Evolutionary conservation across 1,139 yeast species (phyloP).

Genomic region (Taphrina deformans): DNA sequence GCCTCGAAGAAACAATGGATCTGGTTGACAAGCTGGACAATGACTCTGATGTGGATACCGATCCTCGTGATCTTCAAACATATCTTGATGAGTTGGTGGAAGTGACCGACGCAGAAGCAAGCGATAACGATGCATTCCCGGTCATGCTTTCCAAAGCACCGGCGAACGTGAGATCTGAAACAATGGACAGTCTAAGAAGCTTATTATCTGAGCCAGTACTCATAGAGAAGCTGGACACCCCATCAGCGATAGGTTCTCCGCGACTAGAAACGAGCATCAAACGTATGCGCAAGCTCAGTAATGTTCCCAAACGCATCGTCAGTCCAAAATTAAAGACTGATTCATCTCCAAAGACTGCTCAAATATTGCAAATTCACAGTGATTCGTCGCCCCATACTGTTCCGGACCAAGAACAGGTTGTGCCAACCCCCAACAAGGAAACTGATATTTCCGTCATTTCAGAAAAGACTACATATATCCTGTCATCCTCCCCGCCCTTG

Average conservation of each 20-base stretch:
- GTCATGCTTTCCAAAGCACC: background rate
- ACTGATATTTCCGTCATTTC: background rate
- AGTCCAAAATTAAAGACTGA: background rate
- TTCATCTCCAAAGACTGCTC: background rate
- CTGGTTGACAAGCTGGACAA: background rate
- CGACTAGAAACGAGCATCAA: background rate
- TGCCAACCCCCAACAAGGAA: background rate
- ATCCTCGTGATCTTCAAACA: conserved; percentile 2
- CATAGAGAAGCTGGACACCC: background rate
- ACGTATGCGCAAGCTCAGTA: background rate
- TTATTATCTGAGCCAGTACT: background rate
- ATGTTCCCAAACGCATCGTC: background rate
- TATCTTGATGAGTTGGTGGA: conserved; percentile 2
- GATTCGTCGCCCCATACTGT: background rate
- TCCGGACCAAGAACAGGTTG: background rate
- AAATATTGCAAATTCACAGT: background rate
- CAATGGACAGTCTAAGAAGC: background rate
- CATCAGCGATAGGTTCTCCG: background rate
- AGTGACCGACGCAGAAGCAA: background rate
- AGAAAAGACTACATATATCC: background rate
- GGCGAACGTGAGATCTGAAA: background rate
- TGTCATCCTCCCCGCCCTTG: background rate
- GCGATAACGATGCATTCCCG: background rate
- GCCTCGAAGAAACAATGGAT: background rate
- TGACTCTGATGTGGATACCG: background rate